Conservation (phyloP, 139 green algal species). For the Zygnema cylindricum region DNA sequence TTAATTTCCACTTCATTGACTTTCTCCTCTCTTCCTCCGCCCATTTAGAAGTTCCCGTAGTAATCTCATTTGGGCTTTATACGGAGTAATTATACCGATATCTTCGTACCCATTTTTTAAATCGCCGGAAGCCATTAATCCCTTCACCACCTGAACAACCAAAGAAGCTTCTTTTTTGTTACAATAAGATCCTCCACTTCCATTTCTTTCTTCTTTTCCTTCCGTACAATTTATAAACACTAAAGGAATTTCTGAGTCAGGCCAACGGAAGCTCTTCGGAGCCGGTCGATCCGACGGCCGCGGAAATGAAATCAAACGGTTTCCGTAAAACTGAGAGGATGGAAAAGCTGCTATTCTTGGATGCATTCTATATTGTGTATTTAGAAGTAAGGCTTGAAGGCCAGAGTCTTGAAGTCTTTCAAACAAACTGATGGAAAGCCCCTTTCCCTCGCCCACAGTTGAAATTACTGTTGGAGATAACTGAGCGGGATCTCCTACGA, state of each 20-base stretch:
- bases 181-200: slow-evolving; percentile 13
- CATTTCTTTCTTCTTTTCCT: slow-evolving; percentile 2
- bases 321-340: slow-evolving; percentile 72
- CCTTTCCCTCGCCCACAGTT: slow-evolving; percentile 61
- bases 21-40: neutral
- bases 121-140: slow-evolving; percentile 25
- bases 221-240: slow-evolving; percentile 58
- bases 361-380: slow-evolving; percentile 88
- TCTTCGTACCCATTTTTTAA: neutral
- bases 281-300: slow-evolving; percentile 29
- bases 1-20: too few relatives aligned
- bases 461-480: slow-evolving; percentile 87
- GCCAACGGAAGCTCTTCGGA: slow-evolving; percentile 48
- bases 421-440: slow-evolving; percentile 84
- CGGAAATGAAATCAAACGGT: slow-evolving; percentile 63
- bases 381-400: slow-evolving; percentile 77
- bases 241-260: slow-evolving; percentile 35
- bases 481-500: slow-evolving; percentile 91
- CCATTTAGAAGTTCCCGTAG: neutral
- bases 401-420: slow-evolving; percentile 74
- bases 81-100: slow-evolving; percentile 64
- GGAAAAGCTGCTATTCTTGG: slow-evolving; percentile 60
- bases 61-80: slow-evolving; percentile 54
- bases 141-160: slow-evolving; percentile 54
- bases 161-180: slow-evolving; percentile 19